These are phyloP conservation scores for Candolleomyces aberdarensis DNA, from an alignment of 768 basidiomycete genomes.

Conservation along the genomic window DNA sequence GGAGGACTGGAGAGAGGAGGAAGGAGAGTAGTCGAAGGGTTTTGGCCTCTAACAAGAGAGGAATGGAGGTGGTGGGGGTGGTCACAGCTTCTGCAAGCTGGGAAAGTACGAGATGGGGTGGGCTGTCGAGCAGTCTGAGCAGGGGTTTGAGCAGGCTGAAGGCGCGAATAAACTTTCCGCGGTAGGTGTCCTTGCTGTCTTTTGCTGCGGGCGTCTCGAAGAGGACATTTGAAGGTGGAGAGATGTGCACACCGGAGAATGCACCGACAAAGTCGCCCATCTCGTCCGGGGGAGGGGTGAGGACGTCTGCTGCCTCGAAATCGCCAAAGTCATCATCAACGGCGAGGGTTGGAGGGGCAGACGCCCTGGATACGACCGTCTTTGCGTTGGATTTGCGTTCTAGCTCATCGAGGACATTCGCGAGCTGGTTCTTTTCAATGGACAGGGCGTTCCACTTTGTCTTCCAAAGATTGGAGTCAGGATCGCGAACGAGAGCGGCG, in stretches of 20 bases:
- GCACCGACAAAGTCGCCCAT: conserved; percentile 36
- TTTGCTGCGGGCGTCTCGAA: conserved; percentile 17
- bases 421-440: conserved; percentile 40
- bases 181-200: conserved; percentile 37
- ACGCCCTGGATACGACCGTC: conserved; percentile 33
- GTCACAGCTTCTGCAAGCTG: conserved; percentile 45
- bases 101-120: conserved; percentile 67
- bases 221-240: conserved; percentile 12
- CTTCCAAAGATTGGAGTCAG: conserved; percentile 71
- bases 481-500: conserved; percentile 54
- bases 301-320: conserved; percentile 53
- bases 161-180: conserved; percentile 62
- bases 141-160: conserved; percentile 64
- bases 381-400: conserved; percentile 45
- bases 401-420: conserved; percentile 53
- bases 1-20: conserved; percentile 69
- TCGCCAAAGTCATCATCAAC: conserved; percentile 91
- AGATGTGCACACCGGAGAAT: conserved; percentile 13
- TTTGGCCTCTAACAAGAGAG: conserved; percentile 47
- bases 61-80: conserved; percentile 34
- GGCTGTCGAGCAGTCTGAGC: conserved; percentile 50
- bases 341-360: conserved; percentile 56
- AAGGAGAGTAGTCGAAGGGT: conserved; percentile 67
- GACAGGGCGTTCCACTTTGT: conserved; percentile 62
- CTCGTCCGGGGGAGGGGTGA: conserved; percentile 32